Conservation (phyloP, 805 yeast species). For the Myxozyma geophila region DNA sequence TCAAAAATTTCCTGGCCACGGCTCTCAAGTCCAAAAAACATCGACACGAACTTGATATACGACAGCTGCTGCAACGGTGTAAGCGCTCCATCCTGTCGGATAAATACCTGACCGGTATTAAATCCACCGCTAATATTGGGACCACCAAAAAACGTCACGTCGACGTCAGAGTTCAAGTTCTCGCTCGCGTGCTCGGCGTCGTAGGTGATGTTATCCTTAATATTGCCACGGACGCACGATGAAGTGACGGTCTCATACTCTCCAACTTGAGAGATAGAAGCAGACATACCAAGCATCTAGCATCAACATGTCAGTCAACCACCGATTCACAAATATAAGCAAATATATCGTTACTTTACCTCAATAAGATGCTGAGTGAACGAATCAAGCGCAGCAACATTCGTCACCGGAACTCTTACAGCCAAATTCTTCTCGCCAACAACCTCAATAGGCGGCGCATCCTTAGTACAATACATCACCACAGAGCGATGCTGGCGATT, state of each 20-base stretch:
- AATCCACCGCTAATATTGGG: neutral
- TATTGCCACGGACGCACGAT: slow-evolving; percentile 22
- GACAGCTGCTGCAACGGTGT: slow-evolving; percentile 15
- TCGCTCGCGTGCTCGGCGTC: slow-evolving; percentile 1
- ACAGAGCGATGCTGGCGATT: slow-evolving; percentile 12
- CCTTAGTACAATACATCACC: slow-evolving; percentile 18
- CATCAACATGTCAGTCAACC: too few relatives aligned
- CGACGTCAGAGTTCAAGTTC: slow-evolving; percentile 13
- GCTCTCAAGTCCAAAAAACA: slow-evolving; percentile 17
- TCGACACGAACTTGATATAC: slow-evolving; percentile 19
- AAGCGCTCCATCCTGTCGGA: slow-evolving; percentile 13
- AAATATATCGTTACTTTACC: neutral
- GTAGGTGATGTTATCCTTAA: slow-evolving; percentile 14
- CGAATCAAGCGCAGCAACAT: slow-evolving; percentile 16
- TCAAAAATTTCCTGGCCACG: slow-evolving; percentile 15
- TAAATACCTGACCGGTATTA: neutral
- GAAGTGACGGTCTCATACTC: slow-evolving; percentile 14
- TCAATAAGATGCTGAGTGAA: slow-evolving; percentile 16
- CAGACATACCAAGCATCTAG: slow-evolving; percentile 21
- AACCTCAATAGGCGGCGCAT: slow-evolving; percentile 13
- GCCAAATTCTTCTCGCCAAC: neutral
- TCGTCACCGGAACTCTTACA: slow-evolving; percentile 16
- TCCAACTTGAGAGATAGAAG: slow-evolving; percentile 19
- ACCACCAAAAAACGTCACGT: slow-evolving; percentile 19
- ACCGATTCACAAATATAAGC: too few relatives aligned